phyloP scores from a whole-genome alignment of 306 rosid genomes.

The Mucuna pruriens region DNA sequence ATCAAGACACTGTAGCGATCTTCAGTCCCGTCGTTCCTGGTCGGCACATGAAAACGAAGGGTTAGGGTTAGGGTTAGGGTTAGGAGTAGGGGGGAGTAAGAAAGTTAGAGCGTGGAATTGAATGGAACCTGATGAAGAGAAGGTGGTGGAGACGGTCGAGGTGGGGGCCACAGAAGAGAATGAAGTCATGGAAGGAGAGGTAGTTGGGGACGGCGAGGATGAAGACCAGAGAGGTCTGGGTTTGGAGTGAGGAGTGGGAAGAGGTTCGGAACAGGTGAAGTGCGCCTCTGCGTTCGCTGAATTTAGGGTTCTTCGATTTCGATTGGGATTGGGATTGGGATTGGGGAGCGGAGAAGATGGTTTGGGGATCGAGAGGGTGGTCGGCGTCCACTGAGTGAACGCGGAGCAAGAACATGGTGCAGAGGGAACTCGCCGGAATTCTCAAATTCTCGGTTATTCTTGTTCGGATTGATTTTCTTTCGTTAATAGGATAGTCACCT shows the following conservation, averaged over 20 bases:
- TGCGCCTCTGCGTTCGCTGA: conserved; percentile 75
- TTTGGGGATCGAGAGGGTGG: conserved; percentile 53
- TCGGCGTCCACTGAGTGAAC: conserved; percentile 85
- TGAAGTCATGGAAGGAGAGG: conserved; percentile 75
- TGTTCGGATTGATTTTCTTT: no score
- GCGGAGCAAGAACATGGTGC: conserved; percentile 77
- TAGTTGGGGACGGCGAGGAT: conserved; percentile 88
- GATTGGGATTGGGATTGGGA: conserved; percentile 42
- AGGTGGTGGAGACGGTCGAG: conserved; percentile 62
- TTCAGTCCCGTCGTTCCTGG: conserved; percentile 85
- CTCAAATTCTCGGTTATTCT: no score
- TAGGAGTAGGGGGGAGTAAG: background rate
- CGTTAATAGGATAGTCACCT: no score
- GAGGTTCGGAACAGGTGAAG: conserved; percentile 76
- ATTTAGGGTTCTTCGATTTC: conserved; percentile 48
- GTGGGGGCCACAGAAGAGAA: conserved; percentile 71
- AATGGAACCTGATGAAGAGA: conserved; percentile 75
- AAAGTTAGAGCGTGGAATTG: no score
- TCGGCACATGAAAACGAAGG: background rate
- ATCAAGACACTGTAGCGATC: conserved; percentile 87
- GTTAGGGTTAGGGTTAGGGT: background rate
- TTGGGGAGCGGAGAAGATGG: no score
- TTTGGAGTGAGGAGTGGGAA: conserved; percentile 59
- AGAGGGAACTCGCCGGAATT: background rate
- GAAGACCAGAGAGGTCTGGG: conserved; percentile 64